Evolutionary conservation across 75 land plant genomes (phyloP), one percentile per base, ranked within the genome.

Genomic region (Selaginella moellendorffii): DNA sequence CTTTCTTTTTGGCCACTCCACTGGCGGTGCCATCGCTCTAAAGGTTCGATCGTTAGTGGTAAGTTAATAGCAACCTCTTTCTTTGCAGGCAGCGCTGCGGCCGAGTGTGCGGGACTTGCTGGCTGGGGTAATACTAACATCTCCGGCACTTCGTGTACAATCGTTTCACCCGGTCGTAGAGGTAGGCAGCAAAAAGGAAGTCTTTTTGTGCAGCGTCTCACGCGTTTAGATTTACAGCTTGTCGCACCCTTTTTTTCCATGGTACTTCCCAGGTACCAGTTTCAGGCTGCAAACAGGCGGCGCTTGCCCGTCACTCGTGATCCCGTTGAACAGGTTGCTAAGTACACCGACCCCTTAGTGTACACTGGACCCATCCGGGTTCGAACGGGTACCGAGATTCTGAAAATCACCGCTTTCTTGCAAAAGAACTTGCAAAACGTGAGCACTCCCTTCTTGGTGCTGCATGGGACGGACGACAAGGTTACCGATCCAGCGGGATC

Each of bases 11-110:
- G 97, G 97, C 24, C 97, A 91, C 46, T 91, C 97, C 29, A 88
- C 97, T 30, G 97, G 97, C 65, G 97, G 97, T 5, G 96, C 97
- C 64, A 83, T 91, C 22, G 97, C 80, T 65, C 70, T 91, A 70
- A 91, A 91, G 97, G 97, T 91, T 61, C 46, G 24, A n/a, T n/a
- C n/a, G n/a, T n/a, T n/a, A n/a, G n/a, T n/a, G n/a, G n/a, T n/a
- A n/a, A n/a, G n/a, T n/a, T n/a, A n/a, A n/a, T n/a, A n/a, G n/a
- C n/a, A n/a, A n/a, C n/a, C n/a, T n/a, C n/a, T n/a, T n/a, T n/a
- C n/a, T n/a, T n/a, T n/a, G 51, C 69, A 91, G 97, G 89, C 89
- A n/a, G 79, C 97, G 27, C 74, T 75, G 2, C 71, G 70, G 68
- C 69, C 83, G 51, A 71, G 64, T 24, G 75, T 88, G 27, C 74